phyloP scores from a whole-genome alignment of 352 stramenopile genomes.

The Phytophthora constricta region DNA sequence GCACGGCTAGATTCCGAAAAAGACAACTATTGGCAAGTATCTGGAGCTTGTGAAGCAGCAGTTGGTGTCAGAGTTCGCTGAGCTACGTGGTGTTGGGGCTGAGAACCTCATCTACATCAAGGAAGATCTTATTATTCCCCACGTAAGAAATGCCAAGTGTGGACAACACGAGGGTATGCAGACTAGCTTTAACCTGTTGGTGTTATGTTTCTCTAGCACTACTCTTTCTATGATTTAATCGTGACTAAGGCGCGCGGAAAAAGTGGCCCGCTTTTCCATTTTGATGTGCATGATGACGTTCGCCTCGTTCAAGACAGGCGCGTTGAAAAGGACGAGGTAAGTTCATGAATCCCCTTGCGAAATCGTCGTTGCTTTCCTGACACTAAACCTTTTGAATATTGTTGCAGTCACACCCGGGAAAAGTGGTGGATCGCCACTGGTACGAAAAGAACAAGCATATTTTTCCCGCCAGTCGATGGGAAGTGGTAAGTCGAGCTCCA shows the following conservation, averaged over 20 bases:
- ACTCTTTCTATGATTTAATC: conserved; percentile 99
- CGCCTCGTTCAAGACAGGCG: conserved; percentile 92
- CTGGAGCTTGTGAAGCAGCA: conserved; percentile 90
- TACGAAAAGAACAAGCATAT: conserved; percentile 99
- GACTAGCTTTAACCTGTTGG: conserved; percentile 20
- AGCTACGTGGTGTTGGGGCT: conserved; percentile 89
- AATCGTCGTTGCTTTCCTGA: conserved; percentile 10
- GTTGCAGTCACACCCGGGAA: conserved; percentile 93
- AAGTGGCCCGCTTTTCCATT: conserved; percentile 97
- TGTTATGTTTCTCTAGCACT: conserved; percentile 68
- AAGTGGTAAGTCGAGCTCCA: conserved; percentile 76
- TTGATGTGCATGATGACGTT: conserved; percentile 96
- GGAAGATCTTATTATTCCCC: conserved; percentile 99
- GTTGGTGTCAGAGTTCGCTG: conserved; percentile 92
- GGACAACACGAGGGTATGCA: background rate
- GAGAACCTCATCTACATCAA: conserved; percentile 98
- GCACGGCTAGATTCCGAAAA: conserved; percentile 88
- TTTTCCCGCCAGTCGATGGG: conserved; percentile 98
- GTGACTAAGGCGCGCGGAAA: conserved; percentile 97
- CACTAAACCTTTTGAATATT: background rate
- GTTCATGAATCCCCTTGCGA: no score
- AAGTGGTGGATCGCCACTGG: conserved; percentile 97
- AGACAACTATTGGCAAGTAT: conserved; percentile 91
- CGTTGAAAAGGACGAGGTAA: conserved; percentile 96
- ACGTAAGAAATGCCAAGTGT: conserved; percentile 46